Evolutionary conservation across 768 basidiomycete species (phyloP).

Genomic region (Xanthoconium stramineum): DNA sequence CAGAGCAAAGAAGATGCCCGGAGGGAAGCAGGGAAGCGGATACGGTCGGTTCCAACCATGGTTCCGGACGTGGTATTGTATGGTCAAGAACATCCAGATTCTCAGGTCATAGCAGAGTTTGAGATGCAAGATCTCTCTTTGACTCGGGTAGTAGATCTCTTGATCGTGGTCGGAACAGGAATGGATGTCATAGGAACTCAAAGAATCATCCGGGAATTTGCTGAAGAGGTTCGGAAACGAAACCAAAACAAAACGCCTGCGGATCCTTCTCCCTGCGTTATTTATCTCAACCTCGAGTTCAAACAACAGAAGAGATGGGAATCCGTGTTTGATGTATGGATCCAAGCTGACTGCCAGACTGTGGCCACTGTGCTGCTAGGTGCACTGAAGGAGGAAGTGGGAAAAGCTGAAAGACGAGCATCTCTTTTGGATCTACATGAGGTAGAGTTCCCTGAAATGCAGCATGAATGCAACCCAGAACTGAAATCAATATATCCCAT

Average conservation of each 20-base stretch:
- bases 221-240: neutral
- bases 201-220: neutral
- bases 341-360: conserved; percentile 8
- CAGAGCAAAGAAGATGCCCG: neutral
- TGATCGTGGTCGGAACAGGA: conserved; percentile 10
- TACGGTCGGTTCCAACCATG: neutral
- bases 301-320: conserved; percentile 3
- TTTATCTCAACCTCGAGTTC: conserved; percentile 10
- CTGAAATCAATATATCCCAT: neutral
- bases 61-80: conserved; percentile 13
- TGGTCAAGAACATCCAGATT: conserved; percentile 4
- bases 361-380: neutral
- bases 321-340: conserved; percentile 4
- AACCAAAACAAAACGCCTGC: neutral
- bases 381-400: neutral
- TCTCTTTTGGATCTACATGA: neutral
- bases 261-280: neutral
- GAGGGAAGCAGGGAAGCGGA: neutral
- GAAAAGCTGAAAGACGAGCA: neutral
- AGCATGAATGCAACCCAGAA: neutral
- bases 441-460: neutral
- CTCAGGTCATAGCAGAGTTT: neutral
- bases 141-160: neutral
- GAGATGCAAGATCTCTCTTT: conserved; percentile 1
- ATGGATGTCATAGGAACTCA: conserved; percentile 15